Evolutionary conservation across 192 early-diverging fungal species (phyloP).

Genomic region (Obelidium mucronatum): DNA sequence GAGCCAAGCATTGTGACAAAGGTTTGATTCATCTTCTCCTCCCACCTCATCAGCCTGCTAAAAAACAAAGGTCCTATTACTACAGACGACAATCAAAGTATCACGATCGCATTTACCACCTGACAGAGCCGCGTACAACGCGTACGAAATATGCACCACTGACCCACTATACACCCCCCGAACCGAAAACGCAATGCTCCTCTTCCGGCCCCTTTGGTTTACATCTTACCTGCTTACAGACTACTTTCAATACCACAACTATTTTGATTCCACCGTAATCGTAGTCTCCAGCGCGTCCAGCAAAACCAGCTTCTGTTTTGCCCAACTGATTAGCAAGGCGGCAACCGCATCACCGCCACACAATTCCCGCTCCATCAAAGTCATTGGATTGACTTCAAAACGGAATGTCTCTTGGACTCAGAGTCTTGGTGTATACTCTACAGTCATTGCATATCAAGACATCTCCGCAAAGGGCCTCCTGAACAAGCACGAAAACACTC

Average conservation of each 20-base stretch:
- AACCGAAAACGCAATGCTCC: slow-evolving; percentile 42
- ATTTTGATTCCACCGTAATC: slow-evolving; percentile 41
- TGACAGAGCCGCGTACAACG: slow-evolving; percentile 48
- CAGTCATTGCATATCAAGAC: slow-evolving; percentile 37
- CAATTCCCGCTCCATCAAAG: too few species aligned
- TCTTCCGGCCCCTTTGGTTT: slow-evolving; percentile 52
- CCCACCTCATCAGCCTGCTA: too few species aligned
- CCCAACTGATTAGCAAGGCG: slow-evolving; percentile 19
- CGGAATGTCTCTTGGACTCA: slow-evolving; percentile 42
- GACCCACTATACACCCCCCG: slow-evolving; percentile 42
- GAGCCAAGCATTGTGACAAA: background rate
- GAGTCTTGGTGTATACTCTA: slow-evolving; percentile 45
- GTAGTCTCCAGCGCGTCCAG: slow-evolving; percentile 44
- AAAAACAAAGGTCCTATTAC: background rate
- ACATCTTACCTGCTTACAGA: slow-evolving; percentile 51
- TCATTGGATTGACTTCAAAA: slow-evolving; percentile 47
- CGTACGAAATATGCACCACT: slow-evolving; percentile 22
- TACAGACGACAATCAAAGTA: slow-evolving; percentile 35
- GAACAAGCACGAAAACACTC: background rate
- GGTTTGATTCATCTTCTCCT: background rate
- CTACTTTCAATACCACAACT: slow-evolving; percentile 37
- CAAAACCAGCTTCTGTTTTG: slow-evolving; percentile 55
- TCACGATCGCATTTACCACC: slow-evolving; percentile 45
- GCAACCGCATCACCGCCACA: too few species aligned
- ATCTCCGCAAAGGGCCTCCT: too few species aligned